These are phyloP conservation scores for Leishmania braziliensis DNA, from an alignment of 208 protist species.

Conservation along the genomic window DNA sequence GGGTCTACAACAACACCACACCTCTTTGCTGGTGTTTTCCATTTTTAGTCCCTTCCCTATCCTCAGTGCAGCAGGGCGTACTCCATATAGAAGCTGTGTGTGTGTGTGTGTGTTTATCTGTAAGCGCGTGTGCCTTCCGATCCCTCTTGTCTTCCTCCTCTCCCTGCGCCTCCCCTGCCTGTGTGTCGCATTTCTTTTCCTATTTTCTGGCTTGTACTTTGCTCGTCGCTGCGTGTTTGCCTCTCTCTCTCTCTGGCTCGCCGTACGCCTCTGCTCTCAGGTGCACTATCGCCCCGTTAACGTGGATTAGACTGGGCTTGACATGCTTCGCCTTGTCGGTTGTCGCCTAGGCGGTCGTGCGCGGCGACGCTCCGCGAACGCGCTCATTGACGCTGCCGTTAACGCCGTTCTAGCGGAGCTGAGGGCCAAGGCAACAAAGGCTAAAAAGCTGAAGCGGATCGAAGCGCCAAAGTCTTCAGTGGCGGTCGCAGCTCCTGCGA, in stretches of 20 bases:
- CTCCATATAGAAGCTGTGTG: background rate
- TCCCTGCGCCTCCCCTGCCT: background rate
- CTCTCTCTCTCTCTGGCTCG: background rate
- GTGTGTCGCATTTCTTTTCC: background rate
- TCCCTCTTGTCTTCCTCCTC: background rate
- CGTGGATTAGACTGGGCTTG: background rate
- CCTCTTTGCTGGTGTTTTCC: background rate
- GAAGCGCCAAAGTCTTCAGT: background rate
- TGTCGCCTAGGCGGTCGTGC: slow-evolving; percentile 27
- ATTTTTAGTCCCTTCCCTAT: background rate
- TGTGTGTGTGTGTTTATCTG: background rate
- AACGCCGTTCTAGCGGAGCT: slow-evolving; percentile 15
- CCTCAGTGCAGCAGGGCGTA: background rate
- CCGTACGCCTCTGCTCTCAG: background rate
- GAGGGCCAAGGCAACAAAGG: background rate
- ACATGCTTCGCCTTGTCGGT: slow-evolving; percentile 25
- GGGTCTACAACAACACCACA: background rate
- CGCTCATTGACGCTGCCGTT: slow-evolving; percentile 15
- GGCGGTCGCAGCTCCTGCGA: background rate
- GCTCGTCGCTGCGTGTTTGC: background rate
- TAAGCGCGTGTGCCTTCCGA: background rate
- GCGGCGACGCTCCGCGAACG: slow-evolving; percentile 3
- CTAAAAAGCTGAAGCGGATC: background rate
- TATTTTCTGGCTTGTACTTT: background rate
- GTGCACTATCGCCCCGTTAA: background rate